Percentiles rank a stretch among this genome's conserved stretches.
phyloP scores from a whole-genome alignment of 306 rosid species.

The Rubus parviflorus region DNA sequence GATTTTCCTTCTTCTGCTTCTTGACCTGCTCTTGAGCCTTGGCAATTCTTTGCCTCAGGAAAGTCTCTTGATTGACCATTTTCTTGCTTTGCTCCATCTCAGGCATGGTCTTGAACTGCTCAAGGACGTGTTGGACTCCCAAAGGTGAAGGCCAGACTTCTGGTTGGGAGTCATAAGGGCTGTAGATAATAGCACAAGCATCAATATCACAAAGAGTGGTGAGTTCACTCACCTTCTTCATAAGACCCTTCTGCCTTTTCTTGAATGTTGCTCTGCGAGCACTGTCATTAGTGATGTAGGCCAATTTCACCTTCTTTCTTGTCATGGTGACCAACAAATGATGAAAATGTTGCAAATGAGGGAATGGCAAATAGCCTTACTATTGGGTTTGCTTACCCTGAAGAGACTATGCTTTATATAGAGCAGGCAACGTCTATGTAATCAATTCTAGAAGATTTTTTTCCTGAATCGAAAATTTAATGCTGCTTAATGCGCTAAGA shows the following conservation, averaged over 20 bases:
- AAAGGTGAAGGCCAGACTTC: conserved; percentile 49
- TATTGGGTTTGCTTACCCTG: neutral
- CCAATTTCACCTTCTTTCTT: conserved; percentile 49
- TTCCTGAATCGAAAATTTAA: neutral
- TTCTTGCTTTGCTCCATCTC: conserved; percentile 31
- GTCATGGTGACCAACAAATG: conserved; percentile 35
- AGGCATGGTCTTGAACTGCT: conserved; percentile 30
- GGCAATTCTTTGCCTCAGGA: conserved; percentile 20
- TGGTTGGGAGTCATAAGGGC: conserved; percentile 40
- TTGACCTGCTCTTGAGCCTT: conserved; percentile 23
- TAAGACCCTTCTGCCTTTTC: conserved; percentile 62
- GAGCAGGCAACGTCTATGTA: neutral
- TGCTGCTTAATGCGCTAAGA: neutral
- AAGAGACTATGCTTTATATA: neutral
- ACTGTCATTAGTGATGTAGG: conserved; percentile 33
- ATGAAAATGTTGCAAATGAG: neutral
- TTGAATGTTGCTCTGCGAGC: conserved; percentile 54
- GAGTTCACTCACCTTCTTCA: conserved; percentile 57
- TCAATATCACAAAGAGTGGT: conserved; percentile 52
- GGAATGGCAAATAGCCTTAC: neutral
- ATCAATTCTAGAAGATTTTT: neutral
- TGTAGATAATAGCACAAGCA: conserved; percentile 52
- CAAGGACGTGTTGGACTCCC: conserved; percentile 29
- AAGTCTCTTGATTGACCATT: conserved; percentile 34
- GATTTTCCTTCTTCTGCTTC: conserved; percentile 27